Evolutionary conservation across 345 rosid species (phyloP).

Genomic region (Rhodamnia rubescens): DNA sequence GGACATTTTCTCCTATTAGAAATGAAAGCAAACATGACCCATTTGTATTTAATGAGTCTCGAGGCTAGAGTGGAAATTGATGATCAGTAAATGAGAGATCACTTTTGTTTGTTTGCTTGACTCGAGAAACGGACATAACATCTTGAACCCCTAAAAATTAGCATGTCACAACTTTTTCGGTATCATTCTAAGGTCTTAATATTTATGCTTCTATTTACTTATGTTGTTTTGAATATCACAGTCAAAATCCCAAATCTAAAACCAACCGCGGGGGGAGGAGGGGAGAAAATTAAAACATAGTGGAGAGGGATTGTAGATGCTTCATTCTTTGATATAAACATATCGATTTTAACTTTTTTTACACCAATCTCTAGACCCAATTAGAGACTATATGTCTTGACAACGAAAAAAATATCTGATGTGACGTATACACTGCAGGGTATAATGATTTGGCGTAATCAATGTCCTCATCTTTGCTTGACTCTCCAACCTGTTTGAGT

Average conservation of each 20-base stretch:
- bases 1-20: neutral
- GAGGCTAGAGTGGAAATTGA: neutral
- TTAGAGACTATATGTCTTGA: neutral
- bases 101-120: neutral
- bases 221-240: neutral
- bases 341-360: neutral
- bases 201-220: neutral
- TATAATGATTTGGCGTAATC: neutral
- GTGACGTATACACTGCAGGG: accelerated
- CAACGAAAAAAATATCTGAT: neutral
- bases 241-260: neutral
- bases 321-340: neutral
- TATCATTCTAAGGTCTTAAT: neutral
- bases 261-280: neutral
- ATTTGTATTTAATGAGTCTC: neutral
- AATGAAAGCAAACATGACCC: neutral
- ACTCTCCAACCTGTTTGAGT: neutral
- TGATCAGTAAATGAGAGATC: neutral
- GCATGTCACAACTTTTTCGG: no score
- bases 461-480: no score
- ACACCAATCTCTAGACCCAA: neutral
- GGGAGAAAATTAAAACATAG: neutral
- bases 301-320: neutral
- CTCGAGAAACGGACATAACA: neutral
- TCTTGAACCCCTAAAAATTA: neutral